Evolutionary conservation across 2,329 filamentous ascomycete species (phyloP), one percentile per base, ranked within the genome.

Genomic region (Penicillium vulpinum): DNA sequence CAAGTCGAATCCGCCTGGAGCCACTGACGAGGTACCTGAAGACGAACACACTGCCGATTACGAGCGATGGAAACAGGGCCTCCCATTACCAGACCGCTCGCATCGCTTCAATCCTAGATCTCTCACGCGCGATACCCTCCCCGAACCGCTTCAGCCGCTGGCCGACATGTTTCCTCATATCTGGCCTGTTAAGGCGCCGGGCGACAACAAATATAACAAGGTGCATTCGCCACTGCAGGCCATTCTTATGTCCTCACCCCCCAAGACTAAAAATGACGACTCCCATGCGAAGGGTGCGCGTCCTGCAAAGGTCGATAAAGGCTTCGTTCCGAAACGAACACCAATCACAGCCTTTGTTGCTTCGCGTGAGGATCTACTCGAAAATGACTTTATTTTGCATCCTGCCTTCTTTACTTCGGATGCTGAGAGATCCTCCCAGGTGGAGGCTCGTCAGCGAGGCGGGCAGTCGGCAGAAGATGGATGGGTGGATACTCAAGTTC

Each of bases 131-230:
- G 66, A 70, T 7, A 52, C 56, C n/a, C 63, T 78, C 26, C 73
- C 85, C 1, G 71, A 78, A 21, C 78, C 81, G 11, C 67, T 91
- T 36, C 79, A 85, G 69, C 85, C 87, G 1, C 84, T 97, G 57
- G 86, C 89, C 39, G 85, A 90, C 57, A 90, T 97, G 71, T 97
- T 99, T 63, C 81, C 87, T 9, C 88, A 94, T 67, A 78, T 97
- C 38, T 97, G 94, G 92, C 93, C 92, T 10, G 85, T 97, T 56
- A 89, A 86, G 70, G 89, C 91, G 0, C 90, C 91, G 3, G 94
- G 92, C 4, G 93, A 97, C 71, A 88, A 91, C 63, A 90, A 87
- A 70, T 85, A 88, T 68, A 85, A 84, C 64, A 89, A 87, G 70
- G 85, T 99, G 69, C 89, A 95, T 74, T 97, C 94, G 4, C 92